phyloP scores from a whole-genome alignment of 2,329 filamentous ascomycete species.

The Fusarium anthophilum region DNA sequence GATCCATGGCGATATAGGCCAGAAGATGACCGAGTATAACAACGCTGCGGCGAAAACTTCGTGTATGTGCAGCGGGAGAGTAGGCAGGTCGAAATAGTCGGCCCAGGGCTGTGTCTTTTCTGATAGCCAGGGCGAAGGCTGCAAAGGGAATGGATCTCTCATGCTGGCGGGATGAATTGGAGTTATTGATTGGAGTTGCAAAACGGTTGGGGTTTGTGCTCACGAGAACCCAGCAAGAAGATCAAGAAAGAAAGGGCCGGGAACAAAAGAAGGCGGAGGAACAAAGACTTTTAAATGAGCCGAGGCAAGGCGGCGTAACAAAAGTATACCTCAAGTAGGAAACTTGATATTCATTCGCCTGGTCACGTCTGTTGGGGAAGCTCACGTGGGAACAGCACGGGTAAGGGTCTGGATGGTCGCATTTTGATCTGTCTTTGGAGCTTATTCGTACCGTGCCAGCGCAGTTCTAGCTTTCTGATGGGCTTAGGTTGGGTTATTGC shows the following conservation, averaged over 20 bases:
- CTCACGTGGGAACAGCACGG: constrained; percentile 38
- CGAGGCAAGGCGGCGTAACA: constrained; percentile 11
- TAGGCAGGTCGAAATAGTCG: constrained; percentile 67
- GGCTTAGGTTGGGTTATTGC: not conserved
- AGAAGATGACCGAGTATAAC: constrained; percentile 75
- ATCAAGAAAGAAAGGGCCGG: not conserved
- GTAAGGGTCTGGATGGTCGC: constrained; percentile 23
- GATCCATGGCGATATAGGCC: constrained; percentile 72
- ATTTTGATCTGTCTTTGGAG: constrained; percentile 3
- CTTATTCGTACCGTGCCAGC: constrained; percentile 5
- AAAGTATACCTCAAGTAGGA: not conserved
- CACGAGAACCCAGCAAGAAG: not conserved
- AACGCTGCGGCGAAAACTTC: constrained; percentile 74
- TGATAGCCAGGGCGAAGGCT: constrained; percentile 66
- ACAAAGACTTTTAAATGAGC: not conserved
- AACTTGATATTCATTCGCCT: not conserved
- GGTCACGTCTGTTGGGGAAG: constrained; percentile 39
- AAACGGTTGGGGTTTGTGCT: not conserved
- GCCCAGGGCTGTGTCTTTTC: constrained; percentile 70
- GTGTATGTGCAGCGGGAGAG: constrained; percentile 80
- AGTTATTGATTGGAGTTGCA: not conserved
- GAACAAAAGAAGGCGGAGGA: not conserved
- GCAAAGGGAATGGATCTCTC: constrained; percentile 77
- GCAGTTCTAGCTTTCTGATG: not conserved
- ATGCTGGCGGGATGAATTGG: constrained; percentile 55